phyloP scores from a whole-genome alignment of 345 rosid species.

The Dovyalis caffra region DNA sequence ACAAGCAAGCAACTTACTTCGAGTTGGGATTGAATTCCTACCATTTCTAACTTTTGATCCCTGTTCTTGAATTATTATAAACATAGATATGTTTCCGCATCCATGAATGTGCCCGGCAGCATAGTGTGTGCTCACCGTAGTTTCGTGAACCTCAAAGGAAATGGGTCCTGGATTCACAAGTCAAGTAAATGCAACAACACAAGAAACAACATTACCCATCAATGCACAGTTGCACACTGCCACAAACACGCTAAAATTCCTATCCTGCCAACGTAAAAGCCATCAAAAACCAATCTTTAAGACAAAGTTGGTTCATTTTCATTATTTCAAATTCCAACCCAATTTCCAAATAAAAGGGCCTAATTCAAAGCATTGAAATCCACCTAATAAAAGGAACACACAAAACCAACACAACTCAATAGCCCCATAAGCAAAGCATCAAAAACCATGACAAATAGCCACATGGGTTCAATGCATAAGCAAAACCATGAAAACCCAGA shows the following conservation, averaged over 20 bases:
- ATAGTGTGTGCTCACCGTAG: background rate
- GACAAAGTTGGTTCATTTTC: background rate
- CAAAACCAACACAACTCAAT: background rate
- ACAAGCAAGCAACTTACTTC: slow-evolving; percentile 35
- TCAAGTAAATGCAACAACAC: slow-evolving; percentile 11
- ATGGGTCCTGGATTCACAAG: slow-evolving; percentile 22
- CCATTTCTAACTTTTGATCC: slow-evolving; percentile 44
- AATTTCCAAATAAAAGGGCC: background rate
- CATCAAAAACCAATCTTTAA: background rate
- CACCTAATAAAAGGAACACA: background rate
- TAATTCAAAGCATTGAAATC: background rate
- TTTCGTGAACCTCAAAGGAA: slow-evolving; percentile 16
- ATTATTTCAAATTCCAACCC: background rate
- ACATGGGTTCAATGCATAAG: background rate
- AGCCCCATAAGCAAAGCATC: background rate
- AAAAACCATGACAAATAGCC: background rate
- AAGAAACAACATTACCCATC: slow-evolving; percentile 9
- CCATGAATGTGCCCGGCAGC: slow-evolving; percentile 16
- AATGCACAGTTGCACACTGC: background rate
- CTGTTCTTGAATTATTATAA: slow-evolving; percentile 27
- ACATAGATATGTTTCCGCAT: background rate
- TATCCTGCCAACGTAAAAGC: background rate
- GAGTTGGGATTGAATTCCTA: slow-evolving; percentile 29
- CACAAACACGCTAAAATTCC: background rate
- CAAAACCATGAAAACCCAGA: background rate